phyloP scores from a whole-genome alignment of 2,329 filamentous ascomycete genomes.

The Fusarium ramigenum region DNA sequence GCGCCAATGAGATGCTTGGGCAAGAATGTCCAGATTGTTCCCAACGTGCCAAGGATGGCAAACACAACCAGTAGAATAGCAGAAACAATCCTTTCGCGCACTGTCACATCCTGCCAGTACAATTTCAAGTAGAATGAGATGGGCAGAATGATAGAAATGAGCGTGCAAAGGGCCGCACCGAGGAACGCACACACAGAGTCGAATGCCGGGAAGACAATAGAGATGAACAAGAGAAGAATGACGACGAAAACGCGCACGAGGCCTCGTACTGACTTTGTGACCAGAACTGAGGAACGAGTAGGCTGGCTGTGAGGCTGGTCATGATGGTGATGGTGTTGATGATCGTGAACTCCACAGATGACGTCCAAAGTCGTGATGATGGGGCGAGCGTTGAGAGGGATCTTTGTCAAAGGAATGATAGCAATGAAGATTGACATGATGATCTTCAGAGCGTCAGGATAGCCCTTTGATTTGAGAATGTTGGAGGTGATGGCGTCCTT shows the following conservation, averaged over 20 bases:
- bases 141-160: conserved; percentile 91
- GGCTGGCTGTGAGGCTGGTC: conserved; percentile 39
- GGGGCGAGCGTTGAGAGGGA: conserved; percentile 89
- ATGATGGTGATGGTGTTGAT: conserved; percentile 51
- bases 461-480: conserved; percentile 78
- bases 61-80: conserved; percentile 77
- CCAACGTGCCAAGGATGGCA: conserved; percentile 74
- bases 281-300: conserved; percentile 52
- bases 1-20: conserved; percentile 78
- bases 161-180: conserved; percentile 89
- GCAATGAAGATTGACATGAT: conserved; percentile 87
- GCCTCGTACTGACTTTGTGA: conserved; percentile 60
- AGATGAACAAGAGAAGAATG: conserved; percentile 77
- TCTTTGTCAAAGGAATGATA: conserved; percentile 94
- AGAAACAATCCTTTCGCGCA: conserved; percentile 70
- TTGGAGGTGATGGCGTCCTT: conserved; percentile 91
- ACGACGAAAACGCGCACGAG: conserved; percentile 74
- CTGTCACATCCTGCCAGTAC: conserved; percentile 76
- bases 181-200: conserved; percentile 92
- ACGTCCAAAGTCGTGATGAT: conserved; percentile 88
- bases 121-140: conserved; percentile 90
- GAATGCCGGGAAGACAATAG: conserved; percentile 77
- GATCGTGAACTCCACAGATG: conserved; percentile 74
- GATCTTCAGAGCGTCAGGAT: conserved; percentile 77
- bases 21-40: conserved; percentile 88